phyloP scores from a whole-genome alignment of 495 filamentous ascomycete species.

The Melanomma pulvis-pyrius region DNA sequence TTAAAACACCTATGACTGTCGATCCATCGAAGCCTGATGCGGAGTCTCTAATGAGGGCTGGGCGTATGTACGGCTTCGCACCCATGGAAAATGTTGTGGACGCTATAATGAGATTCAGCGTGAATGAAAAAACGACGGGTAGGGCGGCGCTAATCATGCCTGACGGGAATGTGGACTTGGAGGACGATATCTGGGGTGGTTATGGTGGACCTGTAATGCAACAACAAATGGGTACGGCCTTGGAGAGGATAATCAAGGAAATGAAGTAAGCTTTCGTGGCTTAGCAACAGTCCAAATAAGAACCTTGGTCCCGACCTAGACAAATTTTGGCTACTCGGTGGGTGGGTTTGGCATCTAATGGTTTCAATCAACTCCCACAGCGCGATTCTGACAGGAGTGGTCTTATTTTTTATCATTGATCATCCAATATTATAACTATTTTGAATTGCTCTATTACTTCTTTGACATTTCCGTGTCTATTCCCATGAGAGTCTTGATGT shows the following conservation, averaged over 20 bases:
- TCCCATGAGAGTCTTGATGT: too few relatives aligned
- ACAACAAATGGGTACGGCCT: not conserved
- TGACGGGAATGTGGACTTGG: constrained; percentile 21
- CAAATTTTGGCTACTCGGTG: too few relatives aligned
- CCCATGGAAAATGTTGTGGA: constrained; percentile 35
- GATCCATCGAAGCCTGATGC: not conserved
- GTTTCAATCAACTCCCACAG: too few relatives aligned
- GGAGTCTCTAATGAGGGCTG: not conserved
- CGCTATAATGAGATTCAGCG: constrained; percentile 21
- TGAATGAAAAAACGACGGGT: constrained; percentile 18
- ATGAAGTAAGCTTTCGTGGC: too few relatives aligned
- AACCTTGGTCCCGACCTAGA: too few relatives aligned
- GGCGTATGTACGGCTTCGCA: constrained; percentile 18
- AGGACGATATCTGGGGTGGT: constrained; percentile 22
- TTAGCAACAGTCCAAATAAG: too few relatives aligned
- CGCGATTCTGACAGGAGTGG: too few relatives aligned
- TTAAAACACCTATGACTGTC: constrained; percentile 32
- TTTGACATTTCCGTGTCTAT: too few relatives aligned
- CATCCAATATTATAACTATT: too few relatives aligned
- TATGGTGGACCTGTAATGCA: constrained; percentile 20
- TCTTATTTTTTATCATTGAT: too few relatives aligned
- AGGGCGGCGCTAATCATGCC: constrained; percentile 11
- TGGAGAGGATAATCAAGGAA: not conserved
- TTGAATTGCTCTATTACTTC: too few relatives aligned
- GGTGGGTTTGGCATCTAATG: too few relatives aligned